Percentiles rank a stretch among this genome's conserved stretches.
Evolutionary conservation across 2,329 filamentous ascomycete species (phyloP).

Genomic region (Botryotinia globosa): DNA sequence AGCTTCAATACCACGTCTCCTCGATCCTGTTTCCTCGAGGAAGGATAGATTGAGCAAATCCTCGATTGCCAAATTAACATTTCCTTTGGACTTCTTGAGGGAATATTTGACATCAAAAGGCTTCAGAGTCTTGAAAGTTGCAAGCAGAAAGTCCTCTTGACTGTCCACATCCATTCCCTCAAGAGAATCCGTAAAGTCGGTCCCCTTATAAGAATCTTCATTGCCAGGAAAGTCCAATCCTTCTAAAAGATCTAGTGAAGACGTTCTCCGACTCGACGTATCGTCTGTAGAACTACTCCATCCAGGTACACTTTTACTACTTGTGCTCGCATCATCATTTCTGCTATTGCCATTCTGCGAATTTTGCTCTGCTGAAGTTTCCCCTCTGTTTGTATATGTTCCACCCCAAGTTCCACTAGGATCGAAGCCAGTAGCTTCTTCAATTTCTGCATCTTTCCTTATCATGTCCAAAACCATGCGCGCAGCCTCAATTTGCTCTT

Average conservation of each 20-base stretch:
- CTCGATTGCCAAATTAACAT: constrained; percentile 70
- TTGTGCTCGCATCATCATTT: constrained; percentile 26
- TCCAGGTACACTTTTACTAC: constrained; percentile 28
- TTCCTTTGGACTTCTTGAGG: constrained; percentile 64
- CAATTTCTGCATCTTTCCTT: constrained; percentile 58
- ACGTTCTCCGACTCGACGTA: constrained; percentile 32
- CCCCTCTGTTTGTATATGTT: constrained; percentile 19
- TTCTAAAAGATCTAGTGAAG: constrained; percentile 31
- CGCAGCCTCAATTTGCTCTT: constrained; percentile 52
- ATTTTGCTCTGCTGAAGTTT: background rate
- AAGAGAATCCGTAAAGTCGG: constrained; percentile 33
- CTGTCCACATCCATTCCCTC: constrained; percentile 52
- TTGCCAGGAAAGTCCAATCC: constrained; percentile 32
- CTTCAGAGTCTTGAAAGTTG: constrained; percentile 71
- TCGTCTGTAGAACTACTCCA: constrained; percentile 36
- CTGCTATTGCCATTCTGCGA: constrained; percentile 23
- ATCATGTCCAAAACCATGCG: constrained; percentile 62
- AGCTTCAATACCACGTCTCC: constrained; percentile 74
- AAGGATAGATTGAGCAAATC: constrained; percentile 76
- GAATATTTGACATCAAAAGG: constrained; percentile 63
- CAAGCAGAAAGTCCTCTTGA: constrained; percentile 61
- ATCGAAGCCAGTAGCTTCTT: constrained; percentile 76
- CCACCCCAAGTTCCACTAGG: constrained; percentile 65
- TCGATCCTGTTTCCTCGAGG: constrained; percentile 64
- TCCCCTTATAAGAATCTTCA: constrained; percentile 48